These are phyloP conservation scores for Emergomyces orientalis DNA, from an alignment of 2,329 filamentous ascomycete species.

Conservation along the genomic window DNA sequence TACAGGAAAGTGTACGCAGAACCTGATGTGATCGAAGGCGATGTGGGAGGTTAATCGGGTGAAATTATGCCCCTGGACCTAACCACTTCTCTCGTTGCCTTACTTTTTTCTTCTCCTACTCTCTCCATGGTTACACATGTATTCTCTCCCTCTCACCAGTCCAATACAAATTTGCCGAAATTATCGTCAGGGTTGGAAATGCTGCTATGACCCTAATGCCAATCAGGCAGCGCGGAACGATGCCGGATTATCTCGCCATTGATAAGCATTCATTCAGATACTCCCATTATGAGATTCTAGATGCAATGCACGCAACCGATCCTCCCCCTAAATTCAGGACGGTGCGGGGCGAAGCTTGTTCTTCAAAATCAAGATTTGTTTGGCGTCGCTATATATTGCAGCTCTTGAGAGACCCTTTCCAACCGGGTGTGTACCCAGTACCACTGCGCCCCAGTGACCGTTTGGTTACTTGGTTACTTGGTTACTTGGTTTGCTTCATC, in stretches of 20 bases:
- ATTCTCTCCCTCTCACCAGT: neutral
- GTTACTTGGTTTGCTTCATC: neutral
- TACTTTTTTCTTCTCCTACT: neutral
- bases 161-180: neutral
- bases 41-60: neutral
- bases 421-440: neutral
- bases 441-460: neutral
- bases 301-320: neutral
- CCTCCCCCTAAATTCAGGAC: neutral
- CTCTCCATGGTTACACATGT: neutral
- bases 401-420: neutral
- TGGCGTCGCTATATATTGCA: neutral
- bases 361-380: neutral
- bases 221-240: neutral
- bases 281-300: neutral
- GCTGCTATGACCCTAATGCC: neutral
- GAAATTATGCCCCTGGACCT: neutral
- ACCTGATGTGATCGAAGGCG: neutral
- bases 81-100: neutral
- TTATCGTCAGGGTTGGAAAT: neutral
- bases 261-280: neutral
- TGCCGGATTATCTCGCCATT: neutral
- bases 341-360: neutral
- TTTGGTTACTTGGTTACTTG: no score
- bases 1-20: slow-evolving; percentile 4